A percentile compares a stretch with the other conserved stretches of the same genome.
Conservation (phyloP, 2,329 filamentous ascomycete species). For the Amesomyces nigricolor region DNA sequence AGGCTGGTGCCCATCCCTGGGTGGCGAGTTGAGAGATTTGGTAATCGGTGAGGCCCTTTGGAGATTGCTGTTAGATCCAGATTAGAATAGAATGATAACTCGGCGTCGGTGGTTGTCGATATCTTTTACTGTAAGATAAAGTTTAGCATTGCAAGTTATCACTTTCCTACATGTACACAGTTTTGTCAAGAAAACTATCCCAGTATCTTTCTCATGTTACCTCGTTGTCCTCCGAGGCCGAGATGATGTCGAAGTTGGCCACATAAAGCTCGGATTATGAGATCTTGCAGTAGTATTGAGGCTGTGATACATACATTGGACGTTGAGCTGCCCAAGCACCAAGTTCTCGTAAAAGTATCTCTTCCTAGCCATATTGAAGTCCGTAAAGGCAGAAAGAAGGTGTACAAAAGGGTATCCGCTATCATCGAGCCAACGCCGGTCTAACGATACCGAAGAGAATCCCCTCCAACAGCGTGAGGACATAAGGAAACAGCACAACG, state of each 20-base stretch:
- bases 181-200: background rate
- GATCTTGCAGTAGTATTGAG: background rate
- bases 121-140: background rate
- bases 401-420: too few species aligned
- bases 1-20: conserved; percentile 11
- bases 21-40: conserved; percentile 4
- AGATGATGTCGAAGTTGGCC: background rate
- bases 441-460: too few species aligned
- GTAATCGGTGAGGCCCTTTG: conserved; percentile 2
- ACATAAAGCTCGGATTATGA: background rate
- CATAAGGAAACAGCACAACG: too few species aligned
- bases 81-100: background rate
- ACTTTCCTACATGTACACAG: background rate
- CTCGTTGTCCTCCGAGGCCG: background rate
- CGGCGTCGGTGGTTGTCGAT: background rate
- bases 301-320: background rate
- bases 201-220: background rate
- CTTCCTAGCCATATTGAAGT: too few species aligned
- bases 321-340: too few species aligned
- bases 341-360: too few species aligned
- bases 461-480: too few species aligned
- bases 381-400: too few species aligned
- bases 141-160: background rate
- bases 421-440: too few species aligned
- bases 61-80: background rate